These are phyloP conservation scores for Myxozyma melibiosi DNA, from an alignment of 805 yeast species.

Conservation along the genomic window DNA sequence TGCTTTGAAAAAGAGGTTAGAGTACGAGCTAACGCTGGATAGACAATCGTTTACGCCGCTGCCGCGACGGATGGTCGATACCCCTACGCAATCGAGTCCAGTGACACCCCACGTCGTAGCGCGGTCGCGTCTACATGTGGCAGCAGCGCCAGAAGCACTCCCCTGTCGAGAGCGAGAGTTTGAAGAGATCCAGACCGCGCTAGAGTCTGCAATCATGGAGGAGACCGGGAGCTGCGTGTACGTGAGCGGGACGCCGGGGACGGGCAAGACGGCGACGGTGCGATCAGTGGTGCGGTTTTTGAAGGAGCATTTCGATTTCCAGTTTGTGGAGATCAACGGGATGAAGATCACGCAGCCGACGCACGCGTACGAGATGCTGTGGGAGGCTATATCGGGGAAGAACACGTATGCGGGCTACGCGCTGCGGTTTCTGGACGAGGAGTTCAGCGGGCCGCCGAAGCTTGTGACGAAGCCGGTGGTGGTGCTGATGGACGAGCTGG, in stretches of 20 bases:
- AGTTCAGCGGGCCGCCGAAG: slow-evolving; percentile 50
- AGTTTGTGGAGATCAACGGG: slow-evolving; percentile 87
- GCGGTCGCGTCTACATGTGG: slow-evolving; percentile 41
- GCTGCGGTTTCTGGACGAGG: slow-evolving; percentile 66
- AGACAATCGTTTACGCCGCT: slow-evolving; percentile 26
- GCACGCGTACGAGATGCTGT: slow-evolving; percentile 77
- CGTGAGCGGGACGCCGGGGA: slow-evolving; percentile 97
- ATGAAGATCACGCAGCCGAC: slow-evolving; percentile 78
- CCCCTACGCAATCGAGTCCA: slow-evolving; percentile 17
- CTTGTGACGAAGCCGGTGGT: slow-evolving; percentile 44
- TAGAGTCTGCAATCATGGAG: slow-evolving; percentile 71
- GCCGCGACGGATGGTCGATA: slow-evolving; percentile 26
- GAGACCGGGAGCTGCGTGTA: slow-evolving; percentile 82
- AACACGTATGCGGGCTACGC: slow-evolving; percentile 66
- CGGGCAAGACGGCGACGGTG: slow-evolving; percentile 94
- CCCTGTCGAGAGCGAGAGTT: slow-evolving; percentile 90
- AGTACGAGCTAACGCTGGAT: neutral
- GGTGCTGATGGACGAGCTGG: slow-evolving; percentile 87
- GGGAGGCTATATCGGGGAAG: slow-evolving; percentile 68
- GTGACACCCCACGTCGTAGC: slow-evolving; percentile 37
- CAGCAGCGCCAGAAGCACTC: slow-evolving; percentile 52
- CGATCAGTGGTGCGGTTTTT: slow-evolving; percentile 80
- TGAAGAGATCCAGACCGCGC: slow-evolving; percentile 62
- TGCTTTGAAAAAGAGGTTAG: neutral
- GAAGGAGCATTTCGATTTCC: slow-evolving; percentile 55